Evolutionary conservation across 208 protist species (phyloP), one percentile per base, ranked within the genome.

Genomic region (Leishmania guyanensis): DNA sequence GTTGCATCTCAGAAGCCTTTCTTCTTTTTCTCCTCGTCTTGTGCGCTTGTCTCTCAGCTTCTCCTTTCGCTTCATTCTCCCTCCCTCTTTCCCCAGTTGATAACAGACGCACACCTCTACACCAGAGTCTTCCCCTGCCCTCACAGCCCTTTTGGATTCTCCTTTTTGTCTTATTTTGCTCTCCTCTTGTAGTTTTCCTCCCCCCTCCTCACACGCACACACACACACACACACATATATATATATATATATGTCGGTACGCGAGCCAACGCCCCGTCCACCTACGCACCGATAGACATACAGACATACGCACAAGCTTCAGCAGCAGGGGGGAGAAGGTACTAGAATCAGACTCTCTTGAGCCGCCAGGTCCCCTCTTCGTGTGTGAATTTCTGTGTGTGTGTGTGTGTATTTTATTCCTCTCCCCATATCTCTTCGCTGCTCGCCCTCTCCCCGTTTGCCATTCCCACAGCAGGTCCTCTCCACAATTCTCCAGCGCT

Each of bases 401-500:
- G 75, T 79, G 75, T 33, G 75, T 79, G 75, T 81, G 33, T 76
- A 36, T 69, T 5, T 77, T 58, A 56, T 77, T 77, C 68, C 64
- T 12, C 64, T 73, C 46, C 26, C 20, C 29, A 33, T 65, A 17
- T 53, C 36, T 29, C 16, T 46, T 50, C 39, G 33, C 39, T n/a
- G 36, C 68, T 72, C 20, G 14, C 53, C 20, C 43, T 53, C 20
- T 72, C 26, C 46, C 46, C 20, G 33, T 51, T 14, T 39, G 39
- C 65, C 43, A 29, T 50, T 51, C 26, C 6, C 36, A 29, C 69
- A 54, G n/a, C 69, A 51, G 43, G 17, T 12, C 69, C 10, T 14
- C n/a, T 60, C 29, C 26, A 9, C 53, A 5, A 33, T 51, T 54
- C n/a, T 33, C 39, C 39, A 62, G 22, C 5, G n/a, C 20, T 65